phyloP scores from a whole-genome alignment of 441 rosid genomes.

The Raphanus hybrid region DNA sequence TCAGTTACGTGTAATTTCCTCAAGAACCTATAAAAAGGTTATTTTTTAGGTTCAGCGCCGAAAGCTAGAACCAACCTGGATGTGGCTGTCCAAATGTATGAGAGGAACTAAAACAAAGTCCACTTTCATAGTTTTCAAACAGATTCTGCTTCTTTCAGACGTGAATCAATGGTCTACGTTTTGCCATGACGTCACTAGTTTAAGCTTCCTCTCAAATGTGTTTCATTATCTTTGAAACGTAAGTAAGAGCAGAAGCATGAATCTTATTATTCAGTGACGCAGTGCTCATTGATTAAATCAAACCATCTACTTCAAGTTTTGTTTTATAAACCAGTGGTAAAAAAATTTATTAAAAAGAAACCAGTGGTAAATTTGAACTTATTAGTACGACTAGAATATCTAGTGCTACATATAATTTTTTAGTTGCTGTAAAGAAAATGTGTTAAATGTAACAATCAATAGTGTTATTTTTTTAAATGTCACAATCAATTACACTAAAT shows the following conservation, averaged over 20 bases:
- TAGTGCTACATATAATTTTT: too few relatives aligned
- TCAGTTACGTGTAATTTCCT: slow-evolving; percentile 6
- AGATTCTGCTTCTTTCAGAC: background rate
- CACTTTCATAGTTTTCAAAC: slow-evolving; percentile 11
- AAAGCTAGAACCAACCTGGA: background rate
- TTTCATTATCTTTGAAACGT: background rate
- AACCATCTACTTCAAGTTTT: background rate
- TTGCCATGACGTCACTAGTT: background rate
- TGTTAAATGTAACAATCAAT: too few relatives aligned
- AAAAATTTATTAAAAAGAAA: too few relatives aligned
- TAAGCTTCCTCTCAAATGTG: background rate
- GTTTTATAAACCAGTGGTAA: too few relatives aligned
- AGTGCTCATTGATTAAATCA: background rate
- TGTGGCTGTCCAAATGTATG: background rate
- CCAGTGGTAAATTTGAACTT: too few relatives aligned
- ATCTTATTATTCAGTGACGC: background rate
- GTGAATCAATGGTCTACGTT: background rate
- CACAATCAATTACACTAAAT: too few relatives aligned
- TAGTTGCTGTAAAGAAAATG: too few relatives aligned
- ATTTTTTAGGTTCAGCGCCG: background rate
- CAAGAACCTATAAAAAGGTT: background rate
- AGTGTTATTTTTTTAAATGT: too few relatives aligned
- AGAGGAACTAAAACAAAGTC: background rate
- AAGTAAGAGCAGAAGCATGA: background rate
- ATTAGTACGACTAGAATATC: too few relatives aligned